phyloP scores from a whole-genome alignment of 192 early-diverging fungal species.

The Podila clonocystis region DNA sequence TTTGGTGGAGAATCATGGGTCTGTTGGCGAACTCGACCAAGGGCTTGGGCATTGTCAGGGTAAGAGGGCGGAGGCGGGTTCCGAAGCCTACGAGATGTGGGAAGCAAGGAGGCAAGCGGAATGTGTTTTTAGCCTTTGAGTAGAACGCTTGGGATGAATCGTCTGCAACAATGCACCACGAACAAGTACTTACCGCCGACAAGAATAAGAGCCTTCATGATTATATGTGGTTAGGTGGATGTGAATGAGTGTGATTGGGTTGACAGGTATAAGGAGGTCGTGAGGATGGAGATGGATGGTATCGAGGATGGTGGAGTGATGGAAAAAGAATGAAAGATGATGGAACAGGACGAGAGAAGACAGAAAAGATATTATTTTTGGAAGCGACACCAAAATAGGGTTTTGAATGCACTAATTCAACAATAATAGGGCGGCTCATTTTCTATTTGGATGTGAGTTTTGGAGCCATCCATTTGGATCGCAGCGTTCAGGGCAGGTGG shows the following conservation, averaged over 20 bases:
- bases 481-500: no score
- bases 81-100: constrained; percentile 80
- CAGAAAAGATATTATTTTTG: no score
- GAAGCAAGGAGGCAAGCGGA: neutral
- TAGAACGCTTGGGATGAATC: neutral
- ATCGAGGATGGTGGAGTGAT: neutral
- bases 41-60: constrained; percentile 96
- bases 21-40: constrained; percentile 99
- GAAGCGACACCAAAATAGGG: no score
- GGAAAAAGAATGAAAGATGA: neutral
- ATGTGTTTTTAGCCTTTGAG: neutral
- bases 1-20: constrained; percentile 99
- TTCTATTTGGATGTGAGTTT: no score
- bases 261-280: no score
- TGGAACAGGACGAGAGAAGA: neutral
- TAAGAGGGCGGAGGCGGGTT: constrained; percentile 97
- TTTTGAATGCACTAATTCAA: no score
- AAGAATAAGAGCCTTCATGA: constrained; percentile 87
- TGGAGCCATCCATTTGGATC: no score
- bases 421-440: no score
- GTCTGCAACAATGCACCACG: neutral
- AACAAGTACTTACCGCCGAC: constrained; percentile 70
- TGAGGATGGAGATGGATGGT: neutral
- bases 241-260: neutral
- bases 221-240: constrained; percentile 5